A percentile compares a stretch with the other conserved stretches of the same genome.
Conservation (phyloP, 495 filamentous ascomycete genomes). For the Chaetomidium leptoderma region DNA sequence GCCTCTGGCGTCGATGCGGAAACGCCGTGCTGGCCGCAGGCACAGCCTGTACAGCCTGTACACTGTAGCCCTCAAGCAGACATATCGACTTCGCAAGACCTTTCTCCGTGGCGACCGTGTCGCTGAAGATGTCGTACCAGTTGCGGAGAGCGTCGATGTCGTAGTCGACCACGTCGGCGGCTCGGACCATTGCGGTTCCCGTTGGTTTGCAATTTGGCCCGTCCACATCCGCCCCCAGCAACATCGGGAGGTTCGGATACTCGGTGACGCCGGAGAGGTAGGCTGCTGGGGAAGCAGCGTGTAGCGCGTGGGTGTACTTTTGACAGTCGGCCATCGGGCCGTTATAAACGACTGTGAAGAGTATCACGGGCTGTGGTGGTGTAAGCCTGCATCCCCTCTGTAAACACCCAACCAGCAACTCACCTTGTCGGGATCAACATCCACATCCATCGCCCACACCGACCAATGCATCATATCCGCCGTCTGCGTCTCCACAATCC, state of each 20-base stretch:
- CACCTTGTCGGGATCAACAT: conserved; percentile 38
- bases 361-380: conserved; percentile 36
- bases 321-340: conserved; percentile 36
- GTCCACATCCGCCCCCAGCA: conserved; percentile 34
- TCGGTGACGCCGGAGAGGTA: conserved; percentile 25
- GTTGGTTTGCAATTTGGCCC: conserved; percentile 40
- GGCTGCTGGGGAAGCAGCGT: conserved; percentile 36
- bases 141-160: conserved; percentile 39
- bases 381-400: not conserved
- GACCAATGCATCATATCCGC: conserved; percentile 43
- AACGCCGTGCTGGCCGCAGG: conserved; percentile 40
- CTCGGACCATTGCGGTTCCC: conserved; percentile 40
- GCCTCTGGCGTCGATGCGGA: conserved; percentile 37
- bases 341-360: conserved; percentile 46
- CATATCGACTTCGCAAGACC: conserved; percentile 38
- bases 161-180: conserved; percentile 43
- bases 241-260: conserved; percentile 42
- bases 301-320: conserved; percentile 41
- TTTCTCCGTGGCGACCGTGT: conserved; percentile 15
- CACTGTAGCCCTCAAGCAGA: conserved; percentile 52
- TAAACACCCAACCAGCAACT: conserved; percentile 10
- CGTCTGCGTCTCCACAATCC: conserved; percentile 37
- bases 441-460: conserved; percentile 39
- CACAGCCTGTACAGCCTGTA: conserved; percentile 41
- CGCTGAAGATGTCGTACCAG: conserved; percentile 41